Conservation (phyloP, 129 eudicot species). For the Artemisia argyi region DNA sequence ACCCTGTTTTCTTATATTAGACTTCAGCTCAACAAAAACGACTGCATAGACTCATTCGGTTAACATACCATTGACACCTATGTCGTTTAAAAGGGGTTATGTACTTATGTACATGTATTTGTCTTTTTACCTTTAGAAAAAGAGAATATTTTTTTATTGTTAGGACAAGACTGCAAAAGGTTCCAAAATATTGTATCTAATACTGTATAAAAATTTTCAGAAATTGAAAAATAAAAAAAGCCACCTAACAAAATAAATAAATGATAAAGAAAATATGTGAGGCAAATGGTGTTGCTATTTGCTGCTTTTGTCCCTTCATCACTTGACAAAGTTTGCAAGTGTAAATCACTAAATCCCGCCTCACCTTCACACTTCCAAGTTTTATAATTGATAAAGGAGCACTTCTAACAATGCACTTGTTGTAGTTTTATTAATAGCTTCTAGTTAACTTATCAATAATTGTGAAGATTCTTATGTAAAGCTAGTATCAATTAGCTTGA, state of each 20-base stretch:
- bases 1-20: neutral
- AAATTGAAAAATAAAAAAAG: too few species aligned
- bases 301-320: conserved; percentile 32
- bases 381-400: neutral
- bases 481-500: too few species aligned
- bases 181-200: neutral
- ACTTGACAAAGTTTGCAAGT: conserved; percentile 31
- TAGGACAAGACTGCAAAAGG: neutral
- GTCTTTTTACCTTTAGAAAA: too few species aligned
- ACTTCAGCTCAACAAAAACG: neutral
- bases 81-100: too few species aligned
- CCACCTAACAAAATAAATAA: conserved; percentile 2
- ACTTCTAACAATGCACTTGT: neutral
- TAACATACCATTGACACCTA: too few species aligned
- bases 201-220: too few species aligned
- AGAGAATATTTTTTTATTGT: too few species aligned
- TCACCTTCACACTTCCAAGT: conserved; percentile 26
- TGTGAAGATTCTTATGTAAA: neutral
- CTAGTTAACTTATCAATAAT: neutral
- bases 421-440: neutral
- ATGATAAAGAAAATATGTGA: conserved; percentile 8
- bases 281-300: conserved; percentile 23
- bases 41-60: too few species aligned
- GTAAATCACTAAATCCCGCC: conserved; percentile 34
- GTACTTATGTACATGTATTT: too few species aligned